Conservation (phyloP, 2,329 filamentous ascomycete species). For the Diplodia mutila region DNA sequence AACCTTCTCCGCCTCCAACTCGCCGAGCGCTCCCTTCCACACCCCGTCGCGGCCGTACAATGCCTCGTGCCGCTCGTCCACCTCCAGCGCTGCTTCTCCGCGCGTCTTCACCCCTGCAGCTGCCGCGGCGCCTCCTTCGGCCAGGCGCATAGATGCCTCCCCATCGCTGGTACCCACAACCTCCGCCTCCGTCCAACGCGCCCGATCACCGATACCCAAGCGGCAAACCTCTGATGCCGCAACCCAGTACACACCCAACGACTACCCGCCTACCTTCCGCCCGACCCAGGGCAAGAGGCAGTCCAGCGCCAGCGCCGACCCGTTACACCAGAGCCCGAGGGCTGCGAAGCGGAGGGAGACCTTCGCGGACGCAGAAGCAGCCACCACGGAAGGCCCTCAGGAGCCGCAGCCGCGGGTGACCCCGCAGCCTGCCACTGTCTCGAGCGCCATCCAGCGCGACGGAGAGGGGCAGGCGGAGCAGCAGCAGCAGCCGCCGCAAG, state of each 20-base stretch:
- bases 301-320: conserved; percentile 22
- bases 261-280: conserved; percentile 47
- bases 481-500: background rate
- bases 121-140: conserved; percentile 28
- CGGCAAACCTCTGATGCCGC: conserved; percentile 52
- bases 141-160: conserved; percentile 37
- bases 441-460: conserved; percentile 1
- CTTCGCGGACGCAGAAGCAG: conserved; percentile 32
- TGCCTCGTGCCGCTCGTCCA: conserved; percentile 39
- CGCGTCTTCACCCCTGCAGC: conserved; percentile 38
- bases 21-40: conserved; percentile 42
- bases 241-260: conserved; percentile 60
- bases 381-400: conserved; percentile 30
- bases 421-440: conserved; percentile 30
- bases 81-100: conserved; percentile 38
- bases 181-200: conserved; percentile 28
- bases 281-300: conserved; percentile 23
- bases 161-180: conserved; percentile 31
- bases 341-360: conserved; percentile 37
- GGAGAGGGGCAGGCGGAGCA: background rate
- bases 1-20: conserved; percentile 43
- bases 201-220: conserved; percentile 29
- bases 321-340: conserved; percentile 24
- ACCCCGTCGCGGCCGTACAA: conserved; percentile 37
- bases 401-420: conserved; percentile 40